Evolutionary conservation across 257 asterid species (phyloP).

Genomic region (Schizonepeta tenuifolia): DNA sequence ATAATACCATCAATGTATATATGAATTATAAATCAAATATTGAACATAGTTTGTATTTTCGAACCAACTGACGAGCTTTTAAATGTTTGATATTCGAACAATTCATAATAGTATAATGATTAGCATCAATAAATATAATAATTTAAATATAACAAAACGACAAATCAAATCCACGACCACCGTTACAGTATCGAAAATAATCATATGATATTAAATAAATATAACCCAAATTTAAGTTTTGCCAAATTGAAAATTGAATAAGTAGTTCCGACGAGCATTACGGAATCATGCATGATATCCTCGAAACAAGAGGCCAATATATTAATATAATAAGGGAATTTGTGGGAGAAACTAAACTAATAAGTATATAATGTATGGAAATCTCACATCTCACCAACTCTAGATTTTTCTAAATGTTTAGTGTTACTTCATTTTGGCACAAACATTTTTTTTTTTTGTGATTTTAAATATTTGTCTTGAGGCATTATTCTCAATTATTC

Average conservation of each 20-base stretch:
- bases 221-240: background rate
- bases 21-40: too few species aligned
- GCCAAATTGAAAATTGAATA: conserved; percentile 9
- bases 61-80: background rate
- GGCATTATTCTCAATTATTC: background rate
- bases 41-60: too few species aligned
- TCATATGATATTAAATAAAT: background rate
- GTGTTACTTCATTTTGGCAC: background rate
- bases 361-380: background rate
- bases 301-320: conserved; percentile 3
- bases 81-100: background rate
- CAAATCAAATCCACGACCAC: conserved; percentile 20
- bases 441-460: background rate
- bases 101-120: background rate
- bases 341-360: background rate
- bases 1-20: too few species aligned
- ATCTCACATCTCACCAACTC: conserved; percentile 28
- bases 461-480: too few species aligned
- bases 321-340: background rate
- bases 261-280: conserved; percentile 11
- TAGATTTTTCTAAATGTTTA: conserved; percentile 19
- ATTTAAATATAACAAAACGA: background rate
- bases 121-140: too few species aligned
- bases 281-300: conserved; percentile 27
- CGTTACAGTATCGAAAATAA: conserved; percentile 1